Percentiles rank a stretch among this genome's conserved stretches.
phyloP scores from a whole-genome alignment of 192 early-diverging fungal genomes.

The Glomus cerebriforme region DNA sequence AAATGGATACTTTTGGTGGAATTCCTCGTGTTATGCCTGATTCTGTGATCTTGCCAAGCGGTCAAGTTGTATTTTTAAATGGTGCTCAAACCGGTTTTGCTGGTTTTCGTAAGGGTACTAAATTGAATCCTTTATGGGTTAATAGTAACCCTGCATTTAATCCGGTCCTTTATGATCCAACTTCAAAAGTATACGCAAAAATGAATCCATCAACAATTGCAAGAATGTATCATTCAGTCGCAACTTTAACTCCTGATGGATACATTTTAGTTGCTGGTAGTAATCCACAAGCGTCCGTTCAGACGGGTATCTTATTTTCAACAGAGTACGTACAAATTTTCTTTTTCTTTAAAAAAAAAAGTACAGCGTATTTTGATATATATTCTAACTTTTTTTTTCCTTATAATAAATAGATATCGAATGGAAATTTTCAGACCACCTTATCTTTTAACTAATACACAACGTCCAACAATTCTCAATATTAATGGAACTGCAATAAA shows the following conservation, averaged over 20 bases:
- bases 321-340: slow-evolving; percentile 8
- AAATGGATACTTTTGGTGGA: slow-evolving; percentile 47
- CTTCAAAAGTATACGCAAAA: slow-evolving; percentile 32
- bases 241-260: slow-evolving; percentile 40
- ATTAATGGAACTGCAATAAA: slow-evolving; percentile 4
- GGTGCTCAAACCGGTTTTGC: slow-evolving; percentile 57
- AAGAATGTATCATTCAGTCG: too few relatives aligned
- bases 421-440: slow-evolving; percentile 58
- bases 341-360: neutral
- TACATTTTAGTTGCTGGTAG: slow-evolving; percentile 42
- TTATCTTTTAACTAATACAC: slow-evolving; percentile 47
- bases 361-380: too few relatives aligned
- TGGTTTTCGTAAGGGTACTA: slow-evolving; percentile 38
- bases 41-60: slow-evolving; percentile 50
- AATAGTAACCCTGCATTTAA: slow-evolving; percentile 34
- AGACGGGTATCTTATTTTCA: neutral
- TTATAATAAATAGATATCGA: slow-evolving; percentile 53
- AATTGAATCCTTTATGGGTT: neutral
- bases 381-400: neutral
- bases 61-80: slow-evolving; percentile 58
- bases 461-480: slow-evolving; percentile 41
- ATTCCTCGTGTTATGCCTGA: slow-evolving; percentile 57
- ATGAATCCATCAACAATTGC: slow-evolving; percentile 43
- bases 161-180: slow-evolving; percentile 35
- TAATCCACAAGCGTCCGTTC: slow-evolving; percentile 32